phyloP scores from a whole-genome alignment of 352 stramenopile genomes.

The Globisporangium spinosum region DNA sequence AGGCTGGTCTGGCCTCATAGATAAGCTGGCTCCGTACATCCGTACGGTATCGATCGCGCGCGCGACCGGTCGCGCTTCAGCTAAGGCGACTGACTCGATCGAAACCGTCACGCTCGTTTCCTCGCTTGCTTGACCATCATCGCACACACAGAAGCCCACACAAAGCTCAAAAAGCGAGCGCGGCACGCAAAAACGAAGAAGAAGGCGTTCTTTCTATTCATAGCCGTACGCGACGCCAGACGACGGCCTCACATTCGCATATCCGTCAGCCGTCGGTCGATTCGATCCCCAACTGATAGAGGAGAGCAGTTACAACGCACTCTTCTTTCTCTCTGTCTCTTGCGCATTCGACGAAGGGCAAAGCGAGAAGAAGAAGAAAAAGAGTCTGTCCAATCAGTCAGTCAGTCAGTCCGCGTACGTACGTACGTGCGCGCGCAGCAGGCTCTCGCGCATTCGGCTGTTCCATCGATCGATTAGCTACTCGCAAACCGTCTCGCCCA shows the following conservation, averaged over 20 bases:
- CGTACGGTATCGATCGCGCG: not conserved
- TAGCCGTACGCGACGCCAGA: not conserved
- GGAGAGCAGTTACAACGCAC: not conserved
- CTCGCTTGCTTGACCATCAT: not conserved
- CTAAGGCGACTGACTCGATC: slow-evolving; percentile 1
- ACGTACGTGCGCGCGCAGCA: not conserved
- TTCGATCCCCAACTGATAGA: not conserved
- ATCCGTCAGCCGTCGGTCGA: not conserved
- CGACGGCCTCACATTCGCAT: not conserved
- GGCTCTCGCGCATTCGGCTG: not conserved
- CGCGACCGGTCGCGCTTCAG: not conserved
- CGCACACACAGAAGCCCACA: not conserved
- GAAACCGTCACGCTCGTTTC: not conserved
- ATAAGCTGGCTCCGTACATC: not conserved
- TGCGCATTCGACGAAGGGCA: slow-evolving; percentile 1
- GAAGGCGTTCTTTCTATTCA: slow-evolving; percentile 12
- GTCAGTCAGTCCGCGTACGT: not conserved
- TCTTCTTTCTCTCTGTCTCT: not conserved
- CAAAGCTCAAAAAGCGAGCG: not conserved
- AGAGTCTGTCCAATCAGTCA: not conserved
- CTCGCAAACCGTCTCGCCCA: not conserved
- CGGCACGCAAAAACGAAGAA: not conserved
- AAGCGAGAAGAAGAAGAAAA: not conserved
- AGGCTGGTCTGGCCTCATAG: not conserved
- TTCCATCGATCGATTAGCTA: not conserved